A percentile compares a stretch with the other conserved stretches of the same genome.
phyloP scores from a whole-genome alignment of 2,329 filamentous ascomycete genomes.

The Alternaria sp. region DNA sequence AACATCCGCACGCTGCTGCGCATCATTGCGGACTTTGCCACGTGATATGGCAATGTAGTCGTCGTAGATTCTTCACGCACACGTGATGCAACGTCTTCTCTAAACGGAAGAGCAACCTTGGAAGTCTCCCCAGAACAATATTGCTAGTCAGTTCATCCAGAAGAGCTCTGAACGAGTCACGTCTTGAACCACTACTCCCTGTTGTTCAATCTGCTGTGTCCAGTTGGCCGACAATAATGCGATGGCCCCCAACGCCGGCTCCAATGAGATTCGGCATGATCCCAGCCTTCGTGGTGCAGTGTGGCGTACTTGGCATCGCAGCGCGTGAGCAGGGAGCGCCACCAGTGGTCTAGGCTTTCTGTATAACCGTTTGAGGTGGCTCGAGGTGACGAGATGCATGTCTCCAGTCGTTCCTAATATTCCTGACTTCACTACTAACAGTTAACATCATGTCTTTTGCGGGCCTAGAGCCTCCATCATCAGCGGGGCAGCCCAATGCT shows the following conservation, averaged over 20 bases:
- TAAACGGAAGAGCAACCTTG: not conserved
- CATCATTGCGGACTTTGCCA: not conserved
- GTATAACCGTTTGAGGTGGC: not conserved
- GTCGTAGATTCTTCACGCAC: not conserved
- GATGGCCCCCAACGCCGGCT: not conserved
- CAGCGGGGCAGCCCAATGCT: not conserved
- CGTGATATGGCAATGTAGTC: not conserved
- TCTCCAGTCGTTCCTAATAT: not conserved
- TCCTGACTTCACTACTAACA: not conserved
- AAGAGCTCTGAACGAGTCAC: not conserved
- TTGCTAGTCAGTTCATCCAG: not conserved
- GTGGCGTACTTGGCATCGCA: not conserved
- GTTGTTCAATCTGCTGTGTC: not conserved
- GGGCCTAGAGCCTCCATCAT: not conserved
- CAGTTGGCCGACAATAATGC: not conserved
- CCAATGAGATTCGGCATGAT: not conserved
- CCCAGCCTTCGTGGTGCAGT: not conserved
- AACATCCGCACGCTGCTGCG: not conserved
- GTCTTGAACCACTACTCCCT: not conserved
- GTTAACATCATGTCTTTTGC: not conserved
- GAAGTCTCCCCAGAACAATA: not conserved
- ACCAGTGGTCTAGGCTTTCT: not conserved
- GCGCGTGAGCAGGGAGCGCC: not conserved
- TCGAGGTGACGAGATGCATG: not conserved
- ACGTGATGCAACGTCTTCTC: not conserved